Conservation (phyloP, 768 basidiomycete genomes). For the Boletus pseudopeckii region DNA sequence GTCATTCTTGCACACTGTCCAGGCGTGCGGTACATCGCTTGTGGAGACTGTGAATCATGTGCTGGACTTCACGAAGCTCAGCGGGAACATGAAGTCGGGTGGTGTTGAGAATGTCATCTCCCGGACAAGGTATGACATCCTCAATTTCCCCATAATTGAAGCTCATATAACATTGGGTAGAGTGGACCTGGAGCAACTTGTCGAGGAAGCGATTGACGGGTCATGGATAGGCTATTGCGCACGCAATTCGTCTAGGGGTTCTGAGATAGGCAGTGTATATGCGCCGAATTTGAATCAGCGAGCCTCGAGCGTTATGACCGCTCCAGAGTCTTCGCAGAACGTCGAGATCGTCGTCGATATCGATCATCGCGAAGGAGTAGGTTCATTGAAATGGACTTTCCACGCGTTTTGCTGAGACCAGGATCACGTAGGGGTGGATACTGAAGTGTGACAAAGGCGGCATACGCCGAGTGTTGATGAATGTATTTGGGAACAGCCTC, state of each 20-base stretch:
- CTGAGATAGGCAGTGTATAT: conserved; percentile 91
- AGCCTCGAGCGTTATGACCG: conserved; percentile 39
- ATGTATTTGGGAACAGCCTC: conserved; percentile 88
- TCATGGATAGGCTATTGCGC: conserved; percentile 93
- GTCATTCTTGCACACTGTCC: conserved; percentile 89
- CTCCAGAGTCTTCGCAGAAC: conserved; percentile 35
- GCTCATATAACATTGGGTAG: conserved; percentile 22
- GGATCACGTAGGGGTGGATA: conserved; percentile 65
- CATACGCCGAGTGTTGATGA: conserved; percentile 89
- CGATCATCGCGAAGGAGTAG: conserved; percentile 63
- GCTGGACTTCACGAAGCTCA: conserved; percentile 92
- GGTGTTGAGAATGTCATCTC: conserved; percentile 75
- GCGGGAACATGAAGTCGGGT: conserved; percentile 77
- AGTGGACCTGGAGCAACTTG: conserved; percentile 75
- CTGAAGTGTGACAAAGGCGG: conserved; percentile 91
- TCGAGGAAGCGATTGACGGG: conserved; percentile 89
- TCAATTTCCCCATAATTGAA: background rate
- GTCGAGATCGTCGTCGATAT: conserved; percentile 92
- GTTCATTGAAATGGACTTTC: conserved; percentile 17
- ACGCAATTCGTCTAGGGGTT: conserved; percentile 63
- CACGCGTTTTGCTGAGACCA: conserved; percentile 3
- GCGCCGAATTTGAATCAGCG: conserved; percentile 61
- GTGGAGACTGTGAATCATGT: conserved; percentile 98
- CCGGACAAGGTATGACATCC: conserved; percentile 51
- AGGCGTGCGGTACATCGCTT: conserved; percentile 92